A percentile compares a stretch with the other conserved stretches of the same genome.
Evolutionary conservation across 441 rosid genomes (phyloP).

Genomic region (Lagerstroemia fauriei): DNA sequence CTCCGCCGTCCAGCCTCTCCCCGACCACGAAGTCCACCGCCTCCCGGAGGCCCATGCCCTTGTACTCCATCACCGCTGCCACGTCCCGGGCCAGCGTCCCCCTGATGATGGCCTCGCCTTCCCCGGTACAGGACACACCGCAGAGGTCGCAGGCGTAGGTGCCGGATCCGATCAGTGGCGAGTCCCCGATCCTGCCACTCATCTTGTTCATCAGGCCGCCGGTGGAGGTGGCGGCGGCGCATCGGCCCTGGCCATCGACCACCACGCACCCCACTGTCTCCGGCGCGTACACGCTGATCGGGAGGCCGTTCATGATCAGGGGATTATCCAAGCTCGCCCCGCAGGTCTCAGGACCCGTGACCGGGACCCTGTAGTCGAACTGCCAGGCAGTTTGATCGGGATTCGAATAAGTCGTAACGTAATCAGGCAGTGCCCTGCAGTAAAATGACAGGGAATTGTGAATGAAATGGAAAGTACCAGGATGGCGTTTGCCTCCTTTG

Average conservation of each 20-base stretch:
- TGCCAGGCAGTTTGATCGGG: conserved; percentile 18
- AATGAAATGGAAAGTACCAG: conserved; percentile 37
- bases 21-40: conserved; percentile 76
- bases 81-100: conserved; percentile 81
- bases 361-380: conserved; percentile 83
- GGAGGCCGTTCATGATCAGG: conserved; percentile 78
- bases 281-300: conserved; percentile 75
- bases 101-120: conserved; percentile 93
- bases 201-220: conserved; percentile 92
- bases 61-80: conserved; percentile 94
- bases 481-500: conserved; percentile 83
- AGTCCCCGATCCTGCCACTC: conserved; percentile 87
- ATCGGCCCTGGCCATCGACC: conserved; percentile 75
- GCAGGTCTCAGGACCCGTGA: conserved; percentile 47
- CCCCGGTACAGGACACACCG: conserved; percentile 87
- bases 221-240: conserved; percentile 91
- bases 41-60: conserved; percentile 67
- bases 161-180: conserved; percentile 86
- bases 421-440: neutral
- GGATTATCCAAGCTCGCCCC: conserved; percentile 55
- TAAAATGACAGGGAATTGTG: neutral
- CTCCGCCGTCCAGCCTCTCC: conserved; percentile 64
- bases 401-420: too few species aligned
- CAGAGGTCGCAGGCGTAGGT: conserved; percentile 79
- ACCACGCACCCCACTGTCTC: conserved; percentile 92